These are phyloP conservation scores for Trichoderma reesei DNA, from an alignment of 495 filamentous ascomycete species.

Conservation along the genomic window DNA sequence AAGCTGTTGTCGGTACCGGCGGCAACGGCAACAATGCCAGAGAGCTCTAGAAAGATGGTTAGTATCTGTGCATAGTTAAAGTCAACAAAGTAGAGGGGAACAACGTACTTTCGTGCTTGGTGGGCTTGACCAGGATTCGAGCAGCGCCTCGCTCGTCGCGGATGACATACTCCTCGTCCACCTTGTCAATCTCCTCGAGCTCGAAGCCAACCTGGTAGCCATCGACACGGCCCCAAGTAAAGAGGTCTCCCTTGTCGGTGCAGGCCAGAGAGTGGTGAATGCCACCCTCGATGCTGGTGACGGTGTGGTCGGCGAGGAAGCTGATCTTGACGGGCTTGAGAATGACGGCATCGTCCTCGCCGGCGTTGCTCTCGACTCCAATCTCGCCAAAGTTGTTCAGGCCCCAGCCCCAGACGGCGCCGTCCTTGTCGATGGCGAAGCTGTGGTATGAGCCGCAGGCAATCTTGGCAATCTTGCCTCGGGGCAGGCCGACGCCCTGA, in stretches of 20 bases:
- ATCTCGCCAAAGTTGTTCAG: slow-evolving; percentile 77
- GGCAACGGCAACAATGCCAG: slow-evolving; percentile 28
- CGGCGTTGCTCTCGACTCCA: slow-evolving; percentile 59
- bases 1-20: slow-evolving; percentile 51
- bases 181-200: slow-evolving; percentile 18
- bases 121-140: slow-evolving; percentile 48
- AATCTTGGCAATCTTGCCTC: slow-evolving; percentile 43
- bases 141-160: slow-evolving; percentile 44
- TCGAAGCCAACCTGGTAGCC: slow-evolving; percentile 51
- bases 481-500: slow-evolving; percentile 55
- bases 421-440: slow-evolving; percentile 65
- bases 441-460: slow-evolving; percentile 59
- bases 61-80: neutral
- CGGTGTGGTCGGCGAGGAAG: slow-evolving; percentile 42
- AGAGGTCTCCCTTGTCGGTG: slow-evolving; percentile 49
- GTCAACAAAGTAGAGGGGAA: neutral
- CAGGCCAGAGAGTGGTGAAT: slow-evolving; percentile 57
- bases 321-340: slow-evolving; percentile 32
- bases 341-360: slow-evolving; percentile 48
- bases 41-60: slow-evolving; percentile 13
- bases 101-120: slow-evolving; percentile 19
- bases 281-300: slow-evolving; percentile 53
- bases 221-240: slow-evolving; percentile 63
- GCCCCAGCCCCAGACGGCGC: slow-evolving; percentile 73
- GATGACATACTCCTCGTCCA: slow-evolving; percentile 46